Evolutionary conservation across 108 stramenopile species (phyloP), one percentile per base, ranked within the genome.

Genomic region (Skeletonema grethae): DNA sequence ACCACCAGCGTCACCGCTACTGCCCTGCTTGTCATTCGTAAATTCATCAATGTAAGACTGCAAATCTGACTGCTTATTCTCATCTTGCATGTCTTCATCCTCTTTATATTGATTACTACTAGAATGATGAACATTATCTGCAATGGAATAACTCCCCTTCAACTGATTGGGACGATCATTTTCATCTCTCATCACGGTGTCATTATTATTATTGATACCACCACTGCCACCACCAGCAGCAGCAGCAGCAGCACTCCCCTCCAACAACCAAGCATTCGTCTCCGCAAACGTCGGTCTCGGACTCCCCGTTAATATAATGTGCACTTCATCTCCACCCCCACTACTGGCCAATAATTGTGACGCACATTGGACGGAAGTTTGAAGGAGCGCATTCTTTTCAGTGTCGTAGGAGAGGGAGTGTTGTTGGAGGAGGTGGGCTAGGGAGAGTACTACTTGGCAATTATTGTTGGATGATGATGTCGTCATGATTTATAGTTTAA

Each of bases 211-310:
- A 18, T 48, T 48, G n/a, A n/a, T n/a, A 7, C 16, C 18, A 13
- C 11, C 43, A 45, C 46, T 16, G 4, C 4, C 18, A 18, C 6
- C 31, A 4, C 7, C 1, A 34, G 28, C 5, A 35, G 29, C 36
- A 38, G 10, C 36, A 38, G 36, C 36, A 34, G 5, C 7, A 34
- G 24, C 61, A 38, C 65, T 43, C 15, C 57, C 34, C 34, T 77
- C 76, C 64, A 78, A n/a, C 25, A 78, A 13, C 77, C 77, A 78
- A 16, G 77, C 77, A 62, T 79, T 79, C n/a, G 77, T 79, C 55
- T 79, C 77, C 11, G 65, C 77, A 61, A 79, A 79, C n/a, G 77
- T 79, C 11, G 77, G 77, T 28, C 77, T 70, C 0, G 77, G 77
- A 11, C 70, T 71, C n/a, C 77, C 77, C 5, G 77, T 79, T 3